Base-by-base conservation (phyloP, 495 filamentous ascomycete species). In the Penicillium atrosanguineum region DNA sequence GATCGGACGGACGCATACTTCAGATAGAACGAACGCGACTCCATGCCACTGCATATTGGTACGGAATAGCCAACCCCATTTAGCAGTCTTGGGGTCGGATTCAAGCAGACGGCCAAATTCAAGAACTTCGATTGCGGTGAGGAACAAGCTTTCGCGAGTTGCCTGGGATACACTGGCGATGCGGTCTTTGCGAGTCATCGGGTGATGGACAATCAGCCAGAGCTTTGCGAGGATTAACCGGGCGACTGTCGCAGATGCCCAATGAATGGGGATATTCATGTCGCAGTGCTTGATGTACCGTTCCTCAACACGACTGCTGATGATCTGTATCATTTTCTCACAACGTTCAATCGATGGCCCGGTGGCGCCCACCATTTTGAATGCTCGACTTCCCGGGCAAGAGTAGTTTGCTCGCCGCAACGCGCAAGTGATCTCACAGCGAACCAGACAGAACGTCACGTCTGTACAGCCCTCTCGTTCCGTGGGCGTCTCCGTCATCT, bases 1-100 rank as follows among this genome's bases (percentile, higher is more conserved):
- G 31, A 77, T 80, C 18, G 86, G 83, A 20, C 89, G 83, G 21
- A 87, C 81, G 60, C 87, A 87, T 4, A 95, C 77, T 60, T 97
- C 93, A 1, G 89, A 70, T 7, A 95, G 68, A 29, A 71, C 76
- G 55, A 88, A 90, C 3, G 86, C 87, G 2, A 93, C 76, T n/a
- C 90, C 88, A 51, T 93, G 87, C 85, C 87, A 90, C 58, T 92
- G 87, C 29, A 85, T 85, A 62, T 92, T 92, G 4, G 87, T 90
- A 55, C 84, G 79, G 73, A 90, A 91, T 8, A 93, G 77, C 90
- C 90, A 95, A 19, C 85, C 78, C 83, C 87, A 95, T 48, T 84
- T 83, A 45, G 80, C 80, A 14, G 80, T 83, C 20, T 79, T 75
- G 12, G 77, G 72, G 52, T 88, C 85, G 9, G 74, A 76, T 62